These are phyloP conservation scores for Zea luxurians DNA, from an alignment of 176 grass and related monocot species.

Conservation along the genomic window DNA sequence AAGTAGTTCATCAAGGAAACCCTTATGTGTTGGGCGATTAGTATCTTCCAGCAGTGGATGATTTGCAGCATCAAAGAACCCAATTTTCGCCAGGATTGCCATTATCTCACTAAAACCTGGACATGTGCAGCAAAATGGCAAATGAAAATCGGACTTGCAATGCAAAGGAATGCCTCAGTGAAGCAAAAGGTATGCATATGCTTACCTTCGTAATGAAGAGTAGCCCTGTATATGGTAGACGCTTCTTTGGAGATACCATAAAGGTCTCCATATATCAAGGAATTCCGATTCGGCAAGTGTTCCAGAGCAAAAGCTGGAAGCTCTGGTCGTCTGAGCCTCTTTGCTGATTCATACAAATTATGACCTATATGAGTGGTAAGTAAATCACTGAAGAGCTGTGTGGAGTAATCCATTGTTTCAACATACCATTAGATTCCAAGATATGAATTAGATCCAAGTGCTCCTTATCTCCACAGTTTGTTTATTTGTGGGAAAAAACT, in stretches of 20 bases:
- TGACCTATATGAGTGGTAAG: too few species aligned
- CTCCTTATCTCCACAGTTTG: too few species aligned
- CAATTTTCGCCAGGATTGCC: conserved; percentile 60
- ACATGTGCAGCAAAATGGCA: conserved; percentile 21
- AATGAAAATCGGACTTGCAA: conserved; percentile 6
- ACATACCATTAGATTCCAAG: too few species aligned
- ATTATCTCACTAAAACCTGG: conserved; percentile 94
- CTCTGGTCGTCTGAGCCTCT: conserved; percentile 31
- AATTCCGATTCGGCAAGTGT: conserved; percentile 86
- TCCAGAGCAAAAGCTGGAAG: conserved; percentile 91
- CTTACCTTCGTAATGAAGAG: conserved; percentile 88
- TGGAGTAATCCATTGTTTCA: too few species aligned
- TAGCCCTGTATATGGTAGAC: conserved; percentile 79
- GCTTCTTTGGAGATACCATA: conserved; percentile 89
- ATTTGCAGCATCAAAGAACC: conserved; percentile 57
- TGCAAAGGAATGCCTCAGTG: neutral
- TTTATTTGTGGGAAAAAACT: too few species aligned
- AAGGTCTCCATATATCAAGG: conserved; percentile 79
- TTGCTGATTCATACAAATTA: too few species aligned
- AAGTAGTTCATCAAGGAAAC: conserved; percentile 43
- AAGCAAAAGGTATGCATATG: conserved; percentile 7
- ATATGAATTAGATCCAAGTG: too few species aligned
- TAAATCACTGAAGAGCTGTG: too few species aligned
- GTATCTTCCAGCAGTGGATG: conserved; percentile 57
- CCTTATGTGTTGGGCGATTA: conserved; percentile 47